phyloP scores from a whole-genome alignment of 2,329 filamentous ascomycete genomes.

The Diplocarpon rosae region DNA sequence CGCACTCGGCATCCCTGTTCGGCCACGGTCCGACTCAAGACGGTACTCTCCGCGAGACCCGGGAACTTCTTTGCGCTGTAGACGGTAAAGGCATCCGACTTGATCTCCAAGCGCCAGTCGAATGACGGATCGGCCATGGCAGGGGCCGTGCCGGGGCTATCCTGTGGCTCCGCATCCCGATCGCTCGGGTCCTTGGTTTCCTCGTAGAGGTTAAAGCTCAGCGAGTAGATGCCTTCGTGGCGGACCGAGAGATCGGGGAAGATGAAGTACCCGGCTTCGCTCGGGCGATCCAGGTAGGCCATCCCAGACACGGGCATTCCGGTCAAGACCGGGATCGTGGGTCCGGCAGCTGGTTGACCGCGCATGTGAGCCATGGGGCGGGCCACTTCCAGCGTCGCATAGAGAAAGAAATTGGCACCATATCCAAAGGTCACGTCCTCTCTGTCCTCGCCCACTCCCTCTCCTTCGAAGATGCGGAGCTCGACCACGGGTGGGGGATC shows the following conservation, averaged over 20 bases:
- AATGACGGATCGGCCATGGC: constrained; percentile 38
- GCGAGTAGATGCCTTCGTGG: constrained; percentile 85
- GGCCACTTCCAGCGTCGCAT: constrained; percentile 79
- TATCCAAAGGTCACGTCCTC: constrained; percentile 76
- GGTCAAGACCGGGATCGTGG: constrained; percentile 73
- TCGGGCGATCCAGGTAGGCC: constrained; percentile 85
- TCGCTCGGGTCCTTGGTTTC: constrained; percentile 80
- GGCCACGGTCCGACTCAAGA: constrained; percentile 78
- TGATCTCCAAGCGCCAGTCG: constrained; percentile 80
- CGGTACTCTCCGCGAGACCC: constrained; percentile 79
- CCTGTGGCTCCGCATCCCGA: constrained; percentile 49
- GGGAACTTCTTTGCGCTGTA: constrained; percentile 99
- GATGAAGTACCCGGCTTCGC: constrained; percentile 80
- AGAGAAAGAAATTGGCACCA: constrained; percentile 96
- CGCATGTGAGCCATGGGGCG: constrained; percentile 74
- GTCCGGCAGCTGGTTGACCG: constrained; percentile 45
- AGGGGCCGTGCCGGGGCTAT: constrained; percentile 30
- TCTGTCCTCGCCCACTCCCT: constrained; percentile 38
- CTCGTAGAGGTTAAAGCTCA: constrained; percentile 89
- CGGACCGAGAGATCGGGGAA: constrained; percentile 94
- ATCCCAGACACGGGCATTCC: constrained; percentile 93
- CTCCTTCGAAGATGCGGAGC: constrained; percentile 77
- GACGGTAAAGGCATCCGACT: constrained; percentile 76
- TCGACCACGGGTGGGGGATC: constrained; percentile 77
- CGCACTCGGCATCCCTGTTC: constrained; percentile 95